Base-by-base conservation (phyloP, 106 monocot genomes). In the Chionographis japonica region DNA sequence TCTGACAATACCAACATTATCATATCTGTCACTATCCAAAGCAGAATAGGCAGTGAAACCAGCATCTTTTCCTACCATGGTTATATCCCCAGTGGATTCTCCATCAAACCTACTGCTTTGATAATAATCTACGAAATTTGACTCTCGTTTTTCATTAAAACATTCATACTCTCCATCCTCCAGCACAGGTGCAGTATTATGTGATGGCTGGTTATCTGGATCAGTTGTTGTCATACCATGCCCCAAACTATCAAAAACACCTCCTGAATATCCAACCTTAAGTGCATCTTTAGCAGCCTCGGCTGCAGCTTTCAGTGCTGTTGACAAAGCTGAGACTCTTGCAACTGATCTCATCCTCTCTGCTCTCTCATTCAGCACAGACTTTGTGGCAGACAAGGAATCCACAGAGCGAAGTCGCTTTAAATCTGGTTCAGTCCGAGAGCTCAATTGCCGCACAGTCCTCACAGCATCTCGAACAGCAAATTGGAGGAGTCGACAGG, bases 381-480 rank as follows among this genome's bases (percentile, higher is more conserved):
- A 37, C 56, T 77, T 83, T 5, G 63, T 38, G 2, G 61, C 36
- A 5, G 82, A 70, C 46, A 81, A 68, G 9, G 94, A 91, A 56
- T 92, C 80, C 57, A 89, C 80, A 77, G 95, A 97, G 50, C 86
- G 72, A 43, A 97, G 84, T 12, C 92, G 69, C 73, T 83, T 92
- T 51, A 62, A 37, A 57, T 63, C 10, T 43, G 86, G 89, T 61
- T 79, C 89, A 55, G 53, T 17, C 74, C 71, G 89, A 42, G 78
- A 56, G 72, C 54, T 70, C 38, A 68, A 4, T 27, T 79, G 75
- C 17, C 84, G 77, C 38, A 78, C 72, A 51, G 89, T 81, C 56
- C 78, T 83, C 53, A 94, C 88, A 66, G 85, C 87, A 91, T 94
- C 94, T 77, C 91, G 74, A 57, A 94, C 88, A 86, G 94, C 94